Evolutionary conservation across 129 eudicot genomes (phyloP).

Genomic region (Flaveria bidentis): DNA sequence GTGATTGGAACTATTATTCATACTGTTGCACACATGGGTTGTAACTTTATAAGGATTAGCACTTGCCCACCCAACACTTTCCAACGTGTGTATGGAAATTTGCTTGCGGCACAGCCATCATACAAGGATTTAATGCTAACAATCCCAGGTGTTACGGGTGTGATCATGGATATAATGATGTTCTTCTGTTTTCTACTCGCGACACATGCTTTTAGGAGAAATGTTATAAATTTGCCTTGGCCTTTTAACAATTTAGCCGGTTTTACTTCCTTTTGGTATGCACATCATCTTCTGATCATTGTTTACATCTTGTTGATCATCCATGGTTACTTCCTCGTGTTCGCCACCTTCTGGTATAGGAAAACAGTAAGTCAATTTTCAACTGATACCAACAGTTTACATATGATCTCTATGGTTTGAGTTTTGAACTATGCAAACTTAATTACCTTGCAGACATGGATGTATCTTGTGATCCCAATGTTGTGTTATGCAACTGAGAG

Average conservation of each 20-base stretch:
- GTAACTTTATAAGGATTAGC: slow-evolving; percentile 46
- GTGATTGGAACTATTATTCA: slow-evolving; percentile 43
- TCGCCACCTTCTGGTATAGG: slow-evolving; percentile 55
- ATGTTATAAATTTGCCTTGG: slow-evolving; percentile 74
- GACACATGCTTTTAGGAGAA: slow-evolving; percentile 81
- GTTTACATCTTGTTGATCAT: slow-evolving; percentile 69
- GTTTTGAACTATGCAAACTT: background rate
- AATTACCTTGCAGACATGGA: slow-evolving; percentile 76
- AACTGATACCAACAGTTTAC: background rate
- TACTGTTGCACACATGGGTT: slow-evolving; percentile 38
- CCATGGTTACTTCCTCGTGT: slow-evolving; percentile 78
- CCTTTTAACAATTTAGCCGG: slow-evolving; percentile 71
- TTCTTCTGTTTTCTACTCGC: slow-evolving; percentile 71
- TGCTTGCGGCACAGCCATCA: slow-evolving; percentile 59
- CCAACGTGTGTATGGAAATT: slow-evolving; percentile 45
- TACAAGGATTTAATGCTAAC: slow-evolving; percentile 50
- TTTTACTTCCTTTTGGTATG: slow-evolving; percentile 95
- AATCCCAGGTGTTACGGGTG: slow-evolving; percentile 65
- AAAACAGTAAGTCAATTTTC: slow-evolving; percentile 65
- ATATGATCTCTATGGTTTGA: background rate
- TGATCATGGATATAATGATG: slow-evolving; percentile 70
- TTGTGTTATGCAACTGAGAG: slow-evolving; percentile 68
- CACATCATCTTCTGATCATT: slow-evolving; percentile 82
- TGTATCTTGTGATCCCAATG: slow-evolving; percentile 75
- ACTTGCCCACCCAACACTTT: slow-evolving; percentile 44